phyloP scores from a whole-genome alignment of 306 rosid genomes.

The Corylus heterophylla region DNA sequence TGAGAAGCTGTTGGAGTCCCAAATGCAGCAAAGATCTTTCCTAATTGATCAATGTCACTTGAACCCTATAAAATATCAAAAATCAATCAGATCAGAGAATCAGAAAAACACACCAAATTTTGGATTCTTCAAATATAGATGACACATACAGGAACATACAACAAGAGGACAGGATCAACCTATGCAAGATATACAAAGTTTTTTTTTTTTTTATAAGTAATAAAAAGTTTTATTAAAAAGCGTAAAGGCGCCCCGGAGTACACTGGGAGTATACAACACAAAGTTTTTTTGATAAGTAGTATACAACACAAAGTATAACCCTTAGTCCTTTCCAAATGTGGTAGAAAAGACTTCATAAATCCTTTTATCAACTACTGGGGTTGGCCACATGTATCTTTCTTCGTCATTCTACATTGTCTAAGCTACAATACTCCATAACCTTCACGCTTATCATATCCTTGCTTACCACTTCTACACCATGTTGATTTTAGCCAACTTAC shows the following conservation, averaged over 20 bases:
- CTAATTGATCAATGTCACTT: slow-evolving; percentile 95
- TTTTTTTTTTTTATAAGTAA: too few relatives aligned
- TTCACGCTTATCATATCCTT: not conserved
- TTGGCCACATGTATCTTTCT: not conserved
- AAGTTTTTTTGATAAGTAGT: too few relatives aligned
- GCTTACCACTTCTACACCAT: not conserved
- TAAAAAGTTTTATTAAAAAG: too few relatives aligned
- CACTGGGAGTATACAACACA: not conserved
- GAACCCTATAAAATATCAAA: slow-evolving; percentile 59
- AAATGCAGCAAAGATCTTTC: slow-evolving; percentile 90
- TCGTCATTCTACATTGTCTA: not conserved
- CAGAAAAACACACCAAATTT: slow-evolving; percentile 9
- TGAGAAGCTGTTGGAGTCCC: slow-evolving; percentile 92
- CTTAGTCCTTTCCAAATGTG: not conserved
- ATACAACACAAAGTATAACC: not conserved
- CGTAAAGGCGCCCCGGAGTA: too few relatives aligned
- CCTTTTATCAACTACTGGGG: not conserved
- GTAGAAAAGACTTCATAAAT: not conserved
- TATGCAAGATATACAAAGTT: not conserved
- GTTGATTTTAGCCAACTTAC: not conserved
- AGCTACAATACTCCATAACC: not conserved
- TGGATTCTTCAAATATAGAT: not conserved
- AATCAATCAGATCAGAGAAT: slow-evolving; percentile 21
- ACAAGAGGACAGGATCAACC: not conserved
- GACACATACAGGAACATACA: slow-evolving; percentile 20